Conservation (phyloP, 2,329 filamentous ascomycete genomes). For the Alternaria rosae region DNA sequence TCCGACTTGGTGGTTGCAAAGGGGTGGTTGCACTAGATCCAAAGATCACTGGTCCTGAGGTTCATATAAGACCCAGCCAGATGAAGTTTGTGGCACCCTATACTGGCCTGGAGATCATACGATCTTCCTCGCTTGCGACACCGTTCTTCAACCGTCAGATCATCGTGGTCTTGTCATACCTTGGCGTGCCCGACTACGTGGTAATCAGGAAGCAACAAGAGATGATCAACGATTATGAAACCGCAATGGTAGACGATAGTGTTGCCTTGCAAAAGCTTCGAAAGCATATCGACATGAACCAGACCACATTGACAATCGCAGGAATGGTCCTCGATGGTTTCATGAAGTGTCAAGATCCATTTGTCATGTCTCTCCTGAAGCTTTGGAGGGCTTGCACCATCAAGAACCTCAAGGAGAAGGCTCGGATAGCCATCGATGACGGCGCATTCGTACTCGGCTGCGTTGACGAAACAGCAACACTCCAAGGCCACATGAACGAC, state of each 20-base stretch:
- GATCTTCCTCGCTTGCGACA: slow-evolving; percentile 75
- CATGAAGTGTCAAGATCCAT: slow-evolving; percentile 76
- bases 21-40: slow-evolving; percentile 83
- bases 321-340: slow-evolving; percentile 83
- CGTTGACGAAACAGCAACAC: slow-evolving; percentile 79
- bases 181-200: slow-evolving; percentile 72
- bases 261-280: slow-evolving; percentile 73
- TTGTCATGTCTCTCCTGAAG: slow-evolving; percentile 77
- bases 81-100: slow-evolving; percentile 80
- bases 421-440: slow-evolving; percentile 79
- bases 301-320: slow-evolving; percentile 76
- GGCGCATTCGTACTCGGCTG: slow-evolving; percentile 90
- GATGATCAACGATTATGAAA: slow-evolving; percentile 73
- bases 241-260: slow-evolving; percentile 70
- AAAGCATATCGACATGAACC: slow-evolving; percentile 84
- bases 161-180: slow-evolving; percentile 80
- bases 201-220: slow-evolving; percentile 72
- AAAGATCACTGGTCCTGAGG: slow-evolving; percentile 68
- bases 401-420: slow-evolving; percentile 91
- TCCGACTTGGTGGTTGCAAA: slow-evolving; percentile 91
- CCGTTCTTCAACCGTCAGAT: slow-evolving; percentile 90
- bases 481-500: slow-evolving; percentile 73
- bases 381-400: slow-evolving; percentile 91
- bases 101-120: slow-evolving; percentile 83
- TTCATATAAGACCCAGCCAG: slow-evolving; percentile 84